Evolutionary conservation across 345 rosid genomes (phyloP), one percentile per base, ranked within the genome.

Genomic region (Cardiospermum halicacabum): DNA sequence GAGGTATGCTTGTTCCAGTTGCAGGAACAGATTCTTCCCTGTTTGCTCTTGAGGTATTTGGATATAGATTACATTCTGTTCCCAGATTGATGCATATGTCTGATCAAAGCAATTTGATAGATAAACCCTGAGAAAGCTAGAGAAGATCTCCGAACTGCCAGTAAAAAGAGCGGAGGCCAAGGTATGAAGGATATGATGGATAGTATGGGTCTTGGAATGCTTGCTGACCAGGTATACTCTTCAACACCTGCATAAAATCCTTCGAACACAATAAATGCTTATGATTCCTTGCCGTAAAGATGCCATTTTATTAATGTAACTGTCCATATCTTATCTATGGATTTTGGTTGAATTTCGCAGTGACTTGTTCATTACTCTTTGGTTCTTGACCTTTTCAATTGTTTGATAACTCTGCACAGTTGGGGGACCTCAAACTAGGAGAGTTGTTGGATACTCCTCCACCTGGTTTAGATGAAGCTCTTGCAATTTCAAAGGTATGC

Each of bases 171-270:
- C 56, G 81, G 75, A 13, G 75, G 76, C 26, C 37, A 59, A 62
- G 85, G 83, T 53, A 72, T 84, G 53, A 85, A 85, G 71, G 82
- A 81, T 70, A 56, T 90, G 28, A 81, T 88, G 89, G 81, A 81
- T 34, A 78, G 89, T 73, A 82, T 85, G 90, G 92, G 97, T 74
- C 84, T 90, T 16, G 90, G 92, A 30, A 75, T 78, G 85, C 77
- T 88, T 74, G 83, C 82, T n/a, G 79, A 87, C 64, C 87, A 82
- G 97, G 95, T 90, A 54, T 64, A n/a, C 36, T 32, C 11, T 31
- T 2, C 31, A 24, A 9, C 15, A 45, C 19, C 9, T 61, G 25
- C 22, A 11, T 21, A 42, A n/a, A 28, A 39, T 40, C 11, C 24
- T 54, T 65, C 27, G 37, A 19, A 21, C 22, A 18, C 58, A 3